These are phyloP conservation scores for Phytophthora hybrid DNA, from an alignment of 352 stramenopile genomes.

Conservation along the genomic window DNA sequence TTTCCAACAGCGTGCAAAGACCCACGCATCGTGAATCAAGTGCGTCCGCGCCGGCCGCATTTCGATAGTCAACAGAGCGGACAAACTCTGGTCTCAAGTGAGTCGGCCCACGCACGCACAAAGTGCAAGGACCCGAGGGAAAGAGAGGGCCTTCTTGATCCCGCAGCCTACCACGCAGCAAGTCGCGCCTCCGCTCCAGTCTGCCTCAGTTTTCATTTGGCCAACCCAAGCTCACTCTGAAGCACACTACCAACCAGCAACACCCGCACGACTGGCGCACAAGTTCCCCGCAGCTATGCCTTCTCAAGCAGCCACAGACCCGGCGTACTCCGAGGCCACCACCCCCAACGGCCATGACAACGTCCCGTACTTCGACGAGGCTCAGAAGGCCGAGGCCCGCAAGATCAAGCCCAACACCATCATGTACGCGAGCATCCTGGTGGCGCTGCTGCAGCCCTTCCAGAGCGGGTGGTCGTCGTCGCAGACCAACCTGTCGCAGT, in stretches of 20 bases:
- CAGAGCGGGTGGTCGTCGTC: slow-evolving; percentile 65
- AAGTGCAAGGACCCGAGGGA: no score
- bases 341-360: slow-evolving; percentile 21
- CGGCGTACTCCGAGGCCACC: slow-evolving; percentile 25
- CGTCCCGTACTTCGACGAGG: slow-evolving; percentile 25
- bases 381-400: slow-evolving; percentile 26
- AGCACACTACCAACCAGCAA: neutral
- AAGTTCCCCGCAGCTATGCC: slow-evolving; percentile 3
- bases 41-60: neutral
- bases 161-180: no score
- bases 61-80: neutral
- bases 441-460: slow-evolving; percentile 48
- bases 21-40: neutral
- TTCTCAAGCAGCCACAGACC: slow-evolving; percentile 28
- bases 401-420: slow-evolving; percentile 39
- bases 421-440: slow-evolving; percentile 50
- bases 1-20: neutral
- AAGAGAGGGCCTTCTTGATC: no score
- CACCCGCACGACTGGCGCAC: no score
- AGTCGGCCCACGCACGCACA: no score
- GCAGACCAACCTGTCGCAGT: slow-evolving; percentile 46
- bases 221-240: neutral
- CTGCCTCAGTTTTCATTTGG: no score
- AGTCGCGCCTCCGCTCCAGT: no score
- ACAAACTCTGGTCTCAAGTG: no score